Percentiles rank a stretch among this genome's conserved stretches.
Evolutionary conservation across 2,329 filamentous ascomycete species (phyloP).

Genomic region (Aureobasidium sp.): DNA sequence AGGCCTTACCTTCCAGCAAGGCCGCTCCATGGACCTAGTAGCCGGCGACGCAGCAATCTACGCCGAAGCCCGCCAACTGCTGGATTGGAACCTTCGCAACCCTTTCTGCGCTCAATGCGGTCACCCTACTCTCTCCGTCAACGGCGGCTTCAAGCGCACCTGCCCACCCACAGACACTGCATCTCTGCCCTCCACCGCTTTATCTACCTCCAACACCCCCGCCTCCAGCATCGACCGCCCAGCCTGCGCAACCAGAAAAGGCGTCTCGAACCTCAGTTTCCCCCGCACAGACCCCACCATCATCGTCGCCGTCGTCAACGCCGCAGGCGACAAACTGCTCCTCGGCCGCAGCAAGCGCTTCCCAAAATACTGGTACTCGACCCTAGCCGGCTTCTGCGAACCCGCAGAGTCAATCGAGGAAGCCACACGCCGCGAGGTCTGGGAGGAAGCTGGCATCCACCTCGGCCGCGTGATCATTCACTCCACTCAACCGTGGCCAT

Average conservation of each 20-base stretch:
- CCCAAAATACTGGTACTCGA: slow-evolving; percentile 80
- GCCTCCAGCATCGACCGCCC: slow-evolving; percentile 38
- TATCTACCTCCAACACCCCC: slow-evolving; percentile 26
- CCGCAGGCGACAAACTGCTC: slow-evolving; percentile 68
- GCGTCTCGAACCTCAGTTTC: slow-evolving; percentile 85
- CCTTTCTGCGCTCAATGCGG: slow-evolving; percentile 89
- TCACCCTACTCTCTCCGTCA: slow-evolving; percentile 68
- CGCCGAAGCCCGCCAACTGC: slow-evolving; percentile 76
- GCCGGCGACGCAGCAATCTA: slow-evolving; percentile 73
- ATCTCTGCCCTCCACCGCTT: slow-evolving; percentile 34
- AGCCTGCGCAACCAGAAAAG: slow-evolving; percentile 73
- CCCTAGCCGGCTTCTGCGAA: slow-evolving; percentile 56
- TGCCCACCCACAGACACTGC: slow-evolving; percentile 65
- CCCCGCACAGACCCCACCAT: slow-evolving; percentile 90
- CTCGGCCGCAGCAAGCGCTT: slow-evolving; percentile 81
- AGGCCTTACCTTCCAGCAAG: slow-evolving; percentile 60
- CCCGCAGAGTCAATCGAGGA: slow-evolving; percentile 47
- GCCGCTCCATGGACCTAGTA: slow-evolving; percentile 56
- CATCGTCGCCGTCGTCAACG: slow-evolving; percentile 85
- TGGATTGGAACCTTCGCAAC: slow-evolving; percentile 93
- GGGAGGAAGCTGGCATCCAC: slow-evolving; percentile 44
- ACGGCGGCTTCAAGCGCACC: slow-evolving; percentile 72
- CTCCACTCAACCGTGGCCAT: slow-evolving; percentile 48
- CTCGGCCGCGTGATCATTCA: slow-evolving; percentile 46
- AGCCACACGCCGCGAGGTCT: slow-evolving; percentile 45